Evolutionary conservation across 306 rosid species (phyloP).

Genomic region (Lathyrus oleraceus): DNA sequence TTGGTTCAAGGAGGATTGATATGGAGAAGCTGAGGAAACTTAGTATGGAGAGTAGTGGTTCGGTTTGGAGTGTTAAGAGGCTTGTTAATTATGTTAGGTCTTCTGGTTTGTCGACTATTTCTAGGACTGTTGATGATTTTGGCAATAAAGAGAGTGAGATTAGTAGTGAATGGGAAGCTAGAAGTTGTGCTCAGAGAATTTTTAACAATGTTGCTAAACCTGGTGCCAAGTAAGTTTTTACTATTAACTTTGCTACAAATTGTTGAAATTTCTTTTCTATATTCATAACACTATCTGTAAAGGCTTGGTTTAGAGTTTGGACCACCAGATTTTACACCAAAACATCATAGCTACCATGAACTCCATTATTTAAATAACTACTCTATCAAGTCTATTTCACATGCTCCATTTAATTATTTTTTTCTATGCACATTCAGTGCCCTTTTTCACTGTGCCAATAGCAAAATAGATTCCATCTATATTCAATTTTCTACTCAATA

Average conservation of each 20-base stretch:
- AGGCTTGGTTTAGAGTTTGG: neutral
- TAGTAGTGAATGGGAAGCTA: constrained; percentile 56
- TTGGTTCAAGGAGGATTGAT: constrained; percentile 47
- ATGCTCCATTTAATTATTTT: neutral
- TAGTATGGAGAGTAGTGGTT: constrained; percentile 41
- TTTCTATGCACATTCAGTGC: neutral
- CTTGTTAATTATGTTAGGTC: constrained; percentile 49
- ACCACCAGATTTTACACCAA: neutral
- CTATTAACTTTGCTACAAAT: neutral
- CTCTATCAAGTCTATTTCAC: neutral
- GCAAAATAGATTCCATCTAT: neutral
- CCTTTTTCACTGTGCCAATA: neutral
- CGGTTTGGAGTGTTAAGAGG: constrained; percentile 53
- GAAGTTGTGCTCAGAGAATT: constrained; percentile 48
- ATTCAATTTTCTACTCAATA: neutral
- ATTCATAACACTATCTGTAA: neutral
- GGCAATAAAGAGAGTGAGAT: constrained; percentile 48
- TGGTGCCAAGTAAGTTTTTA: constrained; percentile 48
- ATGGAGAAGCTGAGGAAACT: constrained; percentile 52
- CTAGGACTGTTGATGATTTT: constrained; percentile 45
- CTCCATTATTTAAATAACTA: neutral
- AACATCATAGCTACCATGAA: neutral
- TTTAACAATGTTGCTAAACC: constrained; percentile 63
- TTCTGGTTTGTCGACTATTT: constrained; percentile 49
- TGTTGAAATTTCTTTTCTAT: neutral